Percentiles rank a stretch among this genome's conserved stretches.
These are phyloP conservation scores for Spatholobus suberectus DNA, from an alignment of 306 rosid species.

Conservation along the genomic window DNA sequence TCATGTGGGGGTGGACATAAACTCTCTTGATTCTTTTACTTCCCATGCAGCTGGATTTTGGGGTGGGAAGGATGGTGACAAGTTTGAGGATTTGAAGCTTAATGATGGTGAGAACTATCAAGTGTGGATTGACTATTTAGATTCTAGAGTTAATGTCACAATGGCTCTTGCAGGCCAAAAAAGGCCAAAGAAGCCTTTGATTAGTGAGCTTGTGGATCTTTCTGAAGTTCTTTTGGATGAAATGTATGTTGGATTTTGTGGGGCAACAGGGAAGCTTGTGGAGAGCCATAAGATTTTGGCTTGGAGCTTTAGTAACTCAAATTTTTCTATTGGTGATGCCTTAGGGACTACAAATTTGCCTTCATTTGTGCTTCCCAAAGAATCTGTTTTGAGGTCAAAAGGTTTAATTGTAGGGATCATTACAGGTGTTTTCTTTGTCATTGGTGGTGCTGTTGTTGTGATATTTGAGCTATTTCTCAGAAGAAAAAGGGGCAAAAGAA, in stretches of 20 bases:
- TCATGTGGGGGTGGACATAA: conserved; percentile 59
- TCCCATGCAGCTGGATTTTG: conserved; percentile 55
- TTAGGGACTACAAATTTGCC: conserved; percentile 59
- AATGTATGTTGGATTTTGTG: conserved; percentile 57
- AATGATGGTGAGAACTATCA: conserved; percentile 58
- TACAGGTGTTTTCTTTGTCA: conserved; percentile 41
- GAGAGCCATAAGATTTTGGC: conserved; percentile 59
- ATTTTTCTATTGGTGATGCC: conserved; percentile 59
- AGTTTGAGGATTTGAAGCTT: conserved; percentile 47
- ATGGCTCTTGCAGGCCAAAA: conserved; percentile 50
- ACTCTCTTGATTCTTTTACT: conserved; percentile 50
- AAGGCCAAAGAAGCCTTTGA: conserved; percentile 55
- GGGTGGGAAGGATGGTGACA: conserved; percentile 38
- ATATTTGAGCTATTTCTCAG: conserved; percentile 20
- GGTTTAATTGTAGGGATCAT: conserved; percentile 51
- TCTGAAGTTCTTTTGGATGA: conserved; percentile 56
- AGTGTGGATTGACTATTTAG: conserved; percentile 58
- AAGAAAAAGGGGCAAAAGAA: conserved; percentile 41
- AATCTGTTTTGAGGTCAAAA: conserved; percentile 36
- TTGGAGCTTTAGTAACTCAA: conserved; percentile 63
- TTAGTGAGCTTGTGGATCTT: conserved; percentile 55
- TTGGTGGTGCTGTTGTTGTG: conserved; percentile 33
- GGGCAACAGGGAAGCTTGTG: conserved; percentile 57
- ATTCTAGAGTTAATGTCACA: conserved; percentile 53
- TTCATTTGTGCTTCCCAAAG: conserved; percentile 55